Evolutionary conservation across 2,329 filamentous ascomycete species (phyloP).

Genomic region (Pseudogymnoascus verrucosus): DNA sequence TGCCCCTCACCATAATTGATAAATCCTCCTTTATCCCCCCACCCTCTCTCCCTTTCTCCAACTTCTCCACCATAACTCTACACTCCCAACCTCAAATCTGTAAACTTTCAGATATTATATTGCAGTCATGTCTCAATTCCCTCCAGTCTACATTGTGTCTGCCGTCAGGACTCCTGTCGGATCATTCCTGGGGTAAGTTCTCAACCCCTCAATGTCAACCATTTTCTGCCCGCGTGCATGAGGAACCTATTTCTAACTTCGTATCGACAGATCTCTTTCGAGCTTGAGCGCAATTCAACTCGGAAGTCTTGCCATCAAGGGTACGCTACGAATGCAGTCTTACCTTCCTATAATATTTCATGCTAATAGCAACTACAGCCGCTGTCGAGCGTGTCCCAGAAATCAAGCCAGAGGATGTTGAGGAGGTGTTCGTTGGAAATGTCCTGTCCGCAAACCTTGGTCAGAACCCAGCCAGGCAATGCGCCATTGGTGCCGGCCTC

Average conservation of each 20-base stretch:
- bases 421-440: constrained; percentile 98
- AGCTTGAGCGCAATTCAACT: constrained; percentile 80
- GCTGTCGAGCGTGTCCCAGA: constrained; percentile 79
- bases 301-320: constrained; percentile 86
- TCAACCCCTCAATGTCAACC: constrained; percentile 36
- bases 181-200: constrained; percentile 79
- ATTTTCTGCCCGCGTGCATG: constrained; percentile 48
- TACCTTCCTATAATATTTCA: not conserved
- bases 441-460: constrained; percentile 93
- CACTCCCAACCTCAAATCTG: constrained; percentile 9
- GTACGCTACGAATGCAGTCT: constrained; percentile 39
- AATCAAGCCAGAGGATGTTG: constrained; percentile 80
- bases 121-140: constrained; percentile 64
- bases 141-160: constrained; percentile 93
- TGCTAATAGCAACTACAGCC: constrained; percentile 33
- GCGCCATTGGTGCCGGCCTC: constrained; percentile 82
- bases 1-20: constrained; percentile 10
- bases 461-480: constrained; percentile 93
- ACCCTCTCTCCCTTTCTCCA: constrained; percentile 6
- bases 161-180: constrained; percentile 84
- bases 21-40: constrained; percentile 11
- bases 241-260: constrained; percentile 13
- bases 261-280: constrained; percentile 63
- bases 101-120: not conserved
- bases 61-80: not conserved